phyloP scores from a whole-genome alignment of 441 rosid species.

The Raphanus hybrid region DNA sequence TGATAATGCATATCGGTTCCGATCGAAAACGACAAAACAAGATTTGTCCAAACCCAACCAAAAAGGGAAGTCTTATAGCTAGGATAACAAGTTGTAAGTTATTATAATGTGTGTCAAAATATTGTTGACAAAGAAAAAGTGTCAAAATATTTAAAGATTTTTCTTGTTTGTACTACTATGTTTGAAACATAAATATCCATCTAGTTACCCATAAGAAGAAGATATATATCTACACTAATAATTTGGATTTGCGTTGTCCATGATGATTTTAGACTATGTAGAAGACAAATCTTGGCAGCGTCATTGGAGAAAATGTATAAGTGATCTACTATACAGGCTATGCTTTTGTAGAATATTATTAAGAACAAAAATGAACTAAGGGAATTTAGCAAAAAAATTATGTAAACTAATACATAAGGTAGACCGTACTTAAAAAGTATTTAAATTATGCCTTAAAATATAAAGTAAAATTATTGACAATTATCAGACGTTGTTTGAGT shows the following conservation, averaged over 20 bases:
- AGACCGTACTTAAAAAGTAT: background rate
- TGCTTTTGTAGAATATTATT: background rate
- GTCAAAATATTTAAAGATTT: background rate
- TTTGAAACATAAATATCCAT: background rate
- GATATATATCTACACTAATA: background rate
- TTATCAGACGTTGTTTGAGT: background rate
- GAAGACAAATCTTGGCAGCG: slow-evolving; percentile 5
- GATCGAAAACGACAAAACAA: slow-evolving; percentile 34
- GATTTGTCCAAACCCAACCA: slow-evolving; percentile 15
- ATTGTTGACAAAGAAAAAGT: background rate
- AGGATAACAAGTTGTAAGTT: no score
- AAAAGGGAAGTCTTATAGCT: no score
- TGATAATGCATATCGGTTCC: slow-evolving; percentile 20
- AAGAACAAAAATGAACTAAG: background rate
- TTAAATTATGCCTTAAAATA: background rate
- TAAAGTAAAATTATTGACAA: background rate
- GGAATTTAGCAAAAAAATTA: background rate
- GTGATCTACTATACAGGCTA: background rate
- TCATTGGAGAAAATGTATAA: background rate
- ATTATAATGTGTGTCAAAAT: no score
- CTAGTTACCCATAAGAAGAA: background rate
- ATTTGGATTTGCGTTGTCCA: background rate
- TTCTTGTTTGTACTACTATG: background rate
- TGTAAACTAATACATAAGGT: background rate
- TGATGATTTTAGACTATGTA: background rate